Percentiles rank a stretch among this genome's conserved stretches.
Conservation (phyloP, 148 eudicot genomes). For the Simmondsia chinensis region DNA sequence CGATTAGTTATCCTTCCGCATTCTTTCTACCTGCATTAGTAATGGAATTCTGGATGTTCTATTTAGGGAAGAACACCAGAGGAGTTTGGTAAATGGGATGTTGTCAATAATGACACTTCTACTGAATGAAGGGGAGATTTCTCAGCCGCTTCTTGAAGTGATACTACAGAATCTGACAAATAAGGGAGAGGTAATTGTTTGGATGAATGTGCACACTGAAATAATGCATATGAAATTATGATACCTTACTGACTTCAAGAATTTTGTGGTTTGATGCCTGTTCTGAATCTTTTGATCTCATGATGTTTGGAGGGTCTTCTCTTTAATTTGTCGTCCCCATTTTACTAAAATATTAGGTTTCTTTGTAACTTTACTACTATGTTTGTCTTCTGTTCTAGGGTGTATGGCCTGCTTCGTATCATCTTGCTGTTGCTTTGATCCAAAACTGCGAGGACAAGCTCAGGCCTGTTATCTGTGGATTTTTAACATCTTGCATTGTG, state of each 20-base stretch:
- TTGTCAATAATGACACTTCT: conserved; percentile 61
- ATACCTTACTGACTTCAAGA: too few species aligned
- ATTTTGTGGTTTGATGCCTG: background rate
- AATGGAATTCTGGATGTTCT: conserved; percentile 5
- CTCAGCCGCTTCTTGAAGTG: conserved; percentile 52
- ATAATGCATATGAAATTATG: too few species aligned
- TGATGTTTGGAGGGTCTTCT: too few species aligned
- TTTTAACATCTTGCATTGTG: conserved; percentile 66
- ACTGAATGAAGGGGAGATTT: conserved; percentile 43
- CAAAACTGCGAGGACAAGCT: conserved; percentile 46
- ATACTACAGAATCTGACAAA: conserved; percentile 56
- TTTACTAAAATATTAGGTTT: too few species aligned
- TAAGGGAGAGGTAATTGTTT: conserved; percentile 51
- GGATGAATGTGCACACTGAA: background rate
- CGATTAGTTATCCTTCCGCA: background rate
- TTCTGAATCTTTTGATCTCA: background rate
- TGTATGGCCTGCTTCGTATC: conserved; percentile 43
- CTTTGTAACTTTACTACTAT: background rate
- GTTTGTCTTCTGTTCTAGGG: conserved; percentile 36
- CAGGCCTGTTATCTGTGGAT: conserved; percentile 48
- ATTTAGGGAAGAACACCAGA: conserved; percentile 59
- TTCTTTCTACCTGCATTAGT: background rate
- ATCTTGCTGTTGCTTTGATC: conserved; percentile 62
- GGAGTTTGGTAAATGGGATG: conserved; percentile 48
- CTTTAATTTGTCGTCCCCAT: too few species aligned